Evolutionary conservation across 1,284 basidiomycete genomes (phyloP).

Genomic region (Trametes hirsuta): DNA sequence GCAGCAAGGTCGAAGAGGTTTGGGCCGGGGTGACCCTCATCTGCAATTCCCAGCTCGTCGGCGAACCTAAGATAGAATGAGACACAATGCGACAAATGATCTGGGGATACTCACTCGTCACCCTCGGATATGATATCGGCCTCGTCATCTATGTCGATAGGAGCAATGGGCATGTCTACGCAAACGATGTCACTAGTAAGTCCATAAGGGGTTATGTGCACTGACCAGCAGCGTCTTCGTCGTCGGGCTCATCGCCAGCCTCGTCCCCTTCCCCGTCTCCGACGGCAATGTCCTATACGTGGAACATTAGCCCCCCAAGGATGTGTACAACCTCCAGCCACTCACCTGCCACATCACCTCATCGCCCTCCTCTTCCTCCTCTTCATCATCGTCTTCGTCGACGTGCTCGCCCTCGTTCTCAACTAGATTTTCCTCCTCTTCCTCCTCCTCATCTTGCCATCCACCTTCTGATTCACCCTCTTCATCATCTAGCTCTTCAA

Average conservation of each 20-base stretch:
- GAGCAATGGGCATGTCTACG: slow-evolving; percentile 31
- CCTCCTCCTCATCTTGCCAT: slow-evolving; percentile 70
- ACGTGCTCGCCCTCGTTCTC: slow-evolving; percentile 59
- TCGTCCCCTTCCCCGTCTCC: slow-evolving; percentile 45
- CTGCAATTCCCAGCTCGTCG: slow-evolving; percentile 50
- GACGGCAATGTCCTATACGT: slow-evolving; percentile 54
- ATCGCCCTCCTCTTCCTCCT: slow-evolving; percentile 50
- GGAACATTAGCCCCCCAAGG: neutral
- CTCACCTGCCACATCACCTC: slow-evolving; percentile 77
- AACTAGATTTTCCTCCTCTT: slow-evolving; percentile 61
- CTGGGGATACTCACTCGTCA: slow-evolving; percentile 54
- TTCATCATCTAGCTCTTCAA: slow-evolving; percentile 61
- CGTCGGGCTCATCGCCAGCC: slow-evolving; percentile 47
- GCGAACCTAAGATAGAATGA: slow-evolving; percentile 43
- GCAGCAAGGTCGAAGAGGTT: slow-evolving; percentile 60
- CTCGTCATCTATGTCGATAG: slow-evolving; percentile 49
- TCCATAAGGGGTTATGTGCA: neutral
- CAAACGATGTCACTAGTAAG: neutral
- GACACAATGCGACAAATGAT: slow-evolving; percentile 9
- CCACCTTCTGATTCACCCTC: slow-evolving; percentile 65
- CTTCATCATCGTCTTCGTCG: slow-evolving; percentile 48
- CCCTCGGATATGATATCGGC: slow-evolving; percentile 73
- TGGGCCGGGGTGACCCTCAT: slow-evolving; percentile 41
- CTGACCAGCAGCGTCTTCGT: slow-evolving; percentile 44
- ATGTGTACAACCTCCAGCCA: neutral